A percentile compares a stretch with the other conserved stretches of the same genome.
These are phyloP conservation scores for Cicer cuneatum DNA, from an alignment of 306 rosid genomes.

Conservation along the genomic window DNA sequence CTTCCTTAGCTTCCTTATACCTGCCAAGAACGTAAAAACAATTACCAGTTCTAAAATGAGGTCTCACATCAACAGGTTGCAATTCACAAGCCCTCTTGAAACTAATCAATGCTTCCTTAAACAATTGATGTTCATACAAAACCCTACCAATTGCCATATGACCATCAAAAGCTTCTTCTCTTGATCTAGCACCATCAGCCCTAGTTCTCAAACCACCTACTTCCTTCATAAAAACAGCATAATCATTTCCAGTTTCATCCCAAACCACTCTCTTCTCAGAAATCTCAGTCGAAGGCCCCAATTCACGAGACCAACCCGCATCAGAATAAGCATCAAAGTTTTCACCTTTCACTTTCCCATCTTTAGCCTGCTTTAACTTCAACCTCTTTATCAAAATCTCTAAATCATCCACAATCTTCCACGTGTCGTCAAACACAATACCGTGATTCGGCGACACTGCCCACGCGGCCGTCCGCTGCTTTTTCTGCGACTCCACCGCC, in stretches of 20 bases:
- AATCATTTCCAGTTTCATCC: constrained; percentile 95
- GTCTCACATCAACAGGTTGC: constrained; percentile 95
- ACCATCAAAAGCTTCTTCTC: constrained; percentile 97
- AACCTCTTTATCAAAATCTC: constrained; percentile 82
- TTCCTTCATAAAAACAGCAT: constrained; percentile 73
- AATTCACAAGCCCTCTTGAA: constrained; percentile 94
- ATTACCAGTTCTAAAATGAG: constrained; percentile 95
- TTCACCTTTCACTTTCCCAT: constrained; percentile 81
- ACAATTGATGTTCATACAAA: constrained; percentile 86
- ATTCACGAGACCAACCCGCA: constrained; percentile 96
- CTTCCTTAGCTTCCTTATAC: constrained; percentile 85
- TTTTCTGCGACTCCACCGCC: constrained; percentile 81
- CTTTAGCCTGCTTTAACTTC: constrained; percentile 83
- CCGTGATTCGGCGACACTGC: constrained; percentile 96
- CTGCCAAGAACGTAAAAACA: constrained; percentile 78
- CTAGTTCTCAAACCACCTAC: constrained; percentile 78
- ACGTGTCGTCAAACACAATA: constrained; percentile 92
- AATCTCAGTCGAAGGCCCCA: constrained; percentile 85
- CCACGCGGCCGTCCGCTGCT: constrained; percentile 98
- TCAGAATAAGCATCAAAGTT: constrained; percentile 86
- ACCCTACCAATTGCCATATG: constrained; percentile 99
- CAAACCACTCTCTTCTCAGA: constrained; percentile 81
- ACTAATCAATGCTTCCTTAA: constrained; percentile 84
- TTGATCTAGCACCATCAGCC: constrained; percentile 85
- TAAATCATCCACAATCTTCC: constrained; percentile 98